Base-by-base conservation (phyloP, 306 rosid species). In the Begonia masoniana region DNA sequence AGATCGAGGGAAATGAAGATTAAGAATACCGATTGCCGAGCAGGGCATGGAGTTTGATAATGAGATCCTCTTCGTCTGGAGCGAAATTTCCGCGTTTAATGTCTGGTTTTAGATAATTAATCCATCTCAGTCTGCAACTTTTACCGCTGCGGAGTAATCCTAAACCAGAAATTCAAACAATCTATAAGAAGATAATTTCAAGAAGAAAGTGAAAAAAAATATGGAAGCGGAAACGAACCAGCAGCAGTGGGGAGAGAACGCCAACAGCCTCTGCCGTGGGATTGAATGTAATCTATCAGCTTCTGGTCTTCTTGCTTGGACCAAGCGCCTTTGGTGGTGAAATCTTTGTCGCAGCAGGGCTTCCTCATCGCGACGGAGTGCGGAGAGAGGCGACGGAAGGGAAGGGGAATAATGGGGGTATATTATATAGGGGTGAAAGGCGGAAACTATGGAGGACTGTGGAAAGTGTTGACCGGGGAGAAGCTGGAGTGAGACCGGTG, bases 121-220 rank as follows among this genome's bases (percentile, higher is more conserved):
- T 68, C 94, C 94, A 80, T 83, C 94, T 75, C 10, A 84, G 53
- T 56, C 94, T 77, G 41, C 94, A 84, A 65, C 94, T 80, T 75
- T 84, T 84, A 10, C 88, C 88, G 62, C 94, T 75, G 13, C 88
- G 80, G 36, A 77, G 68, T 73, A 84, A 55, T 23, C 94, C 88
- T 83, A 7, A 39, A 54, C 46, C 47, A 61, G 4, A 53, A 31
- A 52, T 4, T 11, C 26, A 53, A n/a, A 14, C 24, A 6, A 13
- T 7, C 39, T 23, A 6, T 19, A 6, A 10, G 9, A 36, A 3
- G 17, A 46, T 2, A 12, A 14, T 31, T 24, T 15, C 15, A n/a
- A 8, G 55, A 26, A 13, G 41, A 17, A 47, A 39, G n/a, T 16
- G 7, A 21, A 56, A 1, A 10, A 2, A 3, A 26, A 4, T n/a